Evolutionary conservation across 371 early-diverging fungal species (phyloP).

Genomic region (Fennellomyces sp.): DNA sequence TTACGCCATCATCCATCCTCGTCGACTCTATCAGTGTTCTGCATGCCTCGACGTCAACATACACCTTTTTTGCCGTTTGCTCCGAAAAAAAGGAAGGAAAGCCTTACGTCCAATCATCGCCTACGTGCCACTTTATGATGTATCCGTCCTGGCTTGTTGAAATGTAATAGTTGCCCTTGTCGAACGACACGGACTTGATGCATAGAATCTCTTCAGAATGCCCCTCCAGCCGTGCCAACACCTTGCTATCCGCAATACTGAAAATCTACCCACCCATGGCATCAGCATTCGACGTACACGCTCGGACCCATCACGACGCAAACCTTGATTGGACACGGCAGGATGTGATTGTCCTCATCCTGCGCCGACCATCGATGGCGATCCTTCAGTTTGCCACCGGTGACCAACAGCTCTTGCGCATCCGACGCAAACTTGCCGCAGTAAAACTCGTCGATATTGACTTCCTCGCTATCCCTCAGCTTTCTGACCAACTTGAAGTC

Average conservation of each 20-base stretch:
- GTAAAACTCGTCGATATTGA: constrained; percentile 89
- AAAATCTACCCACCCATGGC: constrained; percentile 76
- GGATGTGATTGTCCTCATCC: constrained; percentile 90
- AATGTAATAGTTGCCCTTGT: constrained; percentile 77
- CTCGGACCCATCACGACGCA: neutral
- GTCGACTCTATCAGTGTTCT: constrained; percentile 59
- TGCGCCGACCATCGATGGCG: constrained; percentile 81
- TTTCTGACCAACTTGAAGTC: constrained; percentile 67
- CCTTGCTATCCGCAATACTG: constrained; percentile 70
- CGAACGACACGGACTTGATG: constrained; percentile 73
- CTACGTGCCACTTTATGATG: constrained; percentile 86
- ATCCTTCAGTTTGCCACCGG: constrained; percentile 72
- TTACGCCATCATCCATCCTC: constrained; percentile 79
- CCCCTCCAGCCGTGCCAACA: constrained; percentile 71
- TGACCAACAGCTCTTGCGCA: constrained; percentile 22
- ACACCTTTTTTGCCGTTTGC: neutral
- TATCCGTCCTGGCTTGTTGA: constrained; percentile 94
- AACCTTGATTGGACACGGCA: constrained; percentile 87
- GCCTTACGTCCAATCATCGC: constrained; percentile 68
- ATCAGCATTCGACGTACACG: too few relatives aligned
- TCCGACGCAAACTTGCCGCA: constrained; percentile 68
- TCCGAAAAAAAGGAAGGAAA: neutral
- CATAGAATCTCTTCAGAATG: constrained; percentile 88
- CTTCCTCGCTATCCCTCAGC: constrained; percentile 79
- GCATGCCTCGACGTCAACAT: too few relatives aligned